Base-by-base conservation (phyloP, 768 basidiomycete genomes). In the Serendipita indica region DNA sequence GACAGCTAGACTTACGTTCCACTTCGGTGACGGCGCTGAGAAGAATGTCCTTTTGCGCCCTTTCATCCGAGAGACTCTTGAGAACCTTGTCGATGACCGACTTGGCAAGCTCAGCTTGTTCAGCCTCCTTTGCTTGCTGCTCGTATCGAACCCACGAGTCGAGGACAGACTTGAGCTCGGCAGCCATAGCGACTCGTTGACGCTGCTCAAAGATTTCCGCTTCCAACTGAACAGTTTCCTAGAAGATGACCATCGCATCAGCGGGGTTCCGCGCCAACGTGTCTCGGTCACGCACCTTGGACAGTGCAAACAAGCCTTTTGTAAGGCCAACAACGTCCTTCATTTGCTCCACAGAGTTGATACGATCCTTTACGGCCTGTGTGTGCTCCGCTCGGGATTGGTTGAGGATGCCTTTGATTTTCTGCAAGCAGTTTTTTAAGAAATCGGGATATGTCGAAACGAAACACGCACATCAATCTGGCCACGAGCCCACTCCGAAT, bases 111-210 rank as follows among this genome's bases (percentile, higher is more conserved):
- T 89, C 87, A 32, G 82, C 78, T 79, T 99, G 96, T 75, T 99
- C 91, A 67, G 80, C 86, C 77, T 99, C 93, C 77, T 96, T 91
- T 68, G 82, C 77, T 70, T 93, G 89, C 69, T 96, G 93, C 77
- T 98, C 94, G 73, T 83, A 92, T 69, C 96, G 87, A 60, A 92
- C 94, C 93, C 93, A 96, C 70, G 87, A 89, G 77, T 98, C 96
- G 59, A 99, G 81, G 37, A 98, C 93, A 30, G 84, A 66, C 75
- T 97, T 98, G 68, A 97, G 75, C 74, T 99, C 96, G 41, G 86
- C 63, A 30, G 92, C 82, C 67, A 98, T 74, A 39, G 80, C 82
- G 60, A 84, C 82, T 72, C 89, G 86, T 76, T 99, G 96, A 65
- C 82, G 79, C 69, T 90, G 88, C 45, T 86, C 82, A 66, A 98